These are phyloP conservation scores for Hymenochaete sp. DNA, from an alignment of 1,284 basidiomycete species.

Conservation along the genomic window DNA sequence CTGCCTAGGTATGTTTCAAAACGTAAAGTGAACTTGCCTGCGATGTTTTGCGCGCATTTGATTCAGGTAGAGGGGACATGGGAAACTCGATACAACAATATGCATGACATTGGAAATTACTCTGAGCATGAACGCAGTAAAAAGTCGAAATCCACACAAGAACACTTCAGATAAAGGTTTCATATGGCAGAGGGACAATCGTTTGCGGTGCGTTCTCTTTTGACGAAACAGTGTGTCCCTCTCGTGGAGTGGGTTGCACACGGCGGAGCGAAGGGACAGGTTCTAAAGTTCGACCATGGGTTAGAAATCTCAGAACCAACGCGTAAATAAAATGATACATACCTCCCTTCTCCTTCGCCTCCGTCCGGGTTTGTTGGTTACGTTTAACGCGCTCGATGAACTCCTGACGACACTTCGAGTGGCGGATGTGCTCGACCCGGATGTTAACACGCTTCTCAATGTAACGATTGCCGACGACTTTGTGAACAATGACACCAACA, in stretches of 20 bases:
- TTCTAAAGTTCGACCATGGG: constrained; percentile 38
- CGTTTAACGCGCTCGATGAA: constrained; percentile 95
- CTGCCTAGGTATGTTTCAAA: neutral
- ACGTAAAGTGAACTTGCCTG: neutral
- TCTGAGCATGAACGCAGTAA: neutral
- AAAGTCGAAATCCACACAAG: neutral
- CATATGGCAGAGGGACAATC: constrained; percentile 84
- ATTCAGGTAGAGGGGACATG: too few species aligned
- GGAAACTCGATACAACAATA: too few species aligned
- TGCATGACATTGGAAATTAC: too few species aligned
- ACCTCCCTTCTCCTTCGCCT: constrained; percentile 87
- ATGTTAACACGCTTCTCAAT: constrained; percentile 99
- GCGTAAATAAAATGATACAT: constrained; percentile 4
- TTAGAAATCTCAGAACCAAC: constrained; percentile 9
- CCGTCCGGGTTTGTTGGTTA: constrained; percentile 81
- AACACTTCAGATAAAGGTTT: constrained; percentile 66
- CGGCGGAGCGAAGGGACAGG: constrained; percentile 76
- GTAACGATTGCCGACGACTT: constrained; percentile 98
- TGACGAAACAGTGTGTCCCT: constrained; percentile 68
- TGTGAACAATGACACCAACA: constrained; percentile 97
- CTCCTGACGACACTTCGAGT: constrained; percentile 98
- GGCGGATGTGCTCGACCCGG: constrained; percentile 94
- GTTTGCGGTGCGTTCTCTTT: constrained; percentile 85
- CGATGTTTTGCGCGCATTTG: too few species aligned
- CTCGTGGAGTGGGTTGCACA: constrained; percentile 77